Percentiles rank a stretch among this genome's conserved stretches.
Evolutionary conservation across 306 rosid genomes (phyloP).

Genomic region (Senna siamea): DNA sequence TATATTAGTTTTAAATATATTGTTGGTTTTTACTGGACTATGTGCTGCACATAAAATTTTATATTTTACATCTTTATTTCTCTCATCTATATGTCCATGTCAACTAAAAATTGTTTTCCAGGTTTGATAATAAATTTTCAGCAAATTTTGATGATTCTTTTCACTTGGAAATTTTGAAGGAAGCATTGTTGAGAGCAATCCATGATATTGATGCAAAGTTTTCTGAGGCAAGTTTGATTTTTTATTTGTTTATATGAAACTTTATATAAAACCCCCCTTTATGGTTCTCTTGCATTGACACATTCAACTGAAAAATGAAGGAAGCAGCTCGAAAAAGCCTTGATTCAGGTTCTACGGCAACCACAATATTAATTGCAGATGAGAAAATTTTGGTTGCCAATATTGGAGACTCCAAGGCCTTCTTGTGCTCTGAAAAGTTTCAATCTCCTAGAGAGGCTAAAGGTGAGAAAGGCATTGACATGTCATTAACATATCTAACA

Average conservation of each 20-base stretch:
- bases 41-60: too few species aligned
- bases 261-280: not conserved
- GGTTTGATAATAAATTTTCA: slow-evolving; percentile 68
- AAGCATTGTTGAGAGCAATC: slow-evolving; percentile 88
- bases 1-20: not conserved
- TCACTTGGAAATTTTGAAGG: slow-evolving; percentile 93
- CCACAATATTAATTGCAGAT: slow-evolving; percentile 72
- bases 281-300: slow-evolving; percentile 46
- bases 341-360: slow-evolving; percentile 86
- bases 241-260: slow-evolving; percentile 37
- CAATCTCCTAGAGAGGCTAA: slow-evolving; percentile 84
- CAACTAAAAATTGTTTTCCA: slow-evolving; percentile 47
- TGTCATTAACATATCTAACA: slow-evolving; percentile 4
- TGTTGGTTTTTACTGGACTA: too few species aligned
- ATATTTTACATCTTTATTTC: too few species aligned
- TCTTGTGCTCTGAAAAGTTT: slow-evolving; percentile 83
- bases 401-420: slow-evolving; percentile 93
- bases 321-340: slow-evolving; percentile 74
- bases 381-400: slow-evolving; percentile 93
- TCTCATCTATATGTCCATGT: slow-evolving; percentile 20
- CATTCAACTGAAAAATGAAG: slow-evolving; percentile 60
- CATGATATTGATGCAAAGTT: slow-evolving; percentile 82
- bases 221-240: slow-evolving; percentile 67
- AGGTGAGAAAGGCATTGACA: slow-evolving; percentile 59
- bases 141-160: slow-evolving; percentile 66